These are phyloP conservation scores for Xanthoparmelia taractica DNA, from an alignment of 495 filamentous ascomycete species.

Conservation along the genomic window DNA sequence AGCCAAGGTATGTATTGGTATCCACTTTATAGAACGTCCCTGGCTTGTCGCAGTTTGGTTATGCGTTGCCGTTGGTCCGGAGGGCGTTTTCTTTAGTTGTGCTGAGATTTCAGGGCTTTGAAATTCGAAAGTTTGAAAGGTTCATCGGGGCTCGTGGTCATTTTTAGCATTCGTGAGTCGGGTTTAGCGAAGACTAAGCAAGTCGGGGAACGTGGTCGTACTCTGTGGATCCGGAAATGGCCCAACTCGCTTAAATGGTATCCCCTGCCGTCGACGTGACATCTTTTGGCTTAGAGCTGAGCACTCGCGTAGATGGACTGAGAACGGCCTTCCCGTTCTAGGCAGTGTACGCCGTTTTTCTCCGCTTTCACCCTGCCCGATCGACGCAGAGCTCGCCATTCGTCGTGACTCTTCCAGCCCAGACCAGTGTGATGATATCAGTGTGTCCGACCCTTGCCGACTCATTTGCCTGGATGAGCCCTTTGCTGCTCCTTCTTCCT, in stretches of 20 bases:
- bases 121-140: neutral
- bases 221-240: neutral
- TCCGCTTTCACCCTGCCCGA: neutral
- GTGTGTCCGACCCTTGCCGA: neutral
- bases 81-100: neutral
- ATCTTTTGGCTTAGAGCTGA: neutral
- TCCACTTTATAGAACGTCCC: neutral
- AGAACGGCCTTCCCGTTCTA: neutral
- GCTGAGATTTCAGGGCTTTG: neutral
- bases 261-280: neutral
- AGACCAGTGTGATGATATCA: neutral
- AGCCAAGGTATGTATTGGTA: too few species aligned
- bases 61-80: neutral
- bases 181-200: neutral
- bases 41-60: neutral
- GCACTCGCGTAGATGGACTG: neutral
- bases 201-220: neutral
- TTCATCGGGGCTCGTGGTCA: neutral
- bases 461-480: neutral
- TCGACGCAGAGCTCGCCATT: neutral
- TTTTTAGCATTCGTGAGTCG: neutral
- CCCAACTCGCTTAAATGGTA: neutral
- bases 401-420: neutral
- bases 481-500: neutral
- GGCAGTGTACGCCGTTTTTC: neutral